Percentiles rank a stretch among this genome's conserved stretches.
phyloP scores from a whole-genome alignment of 805 yeast genomes.

The Isabelozyma pseudorhagii region DNA sequence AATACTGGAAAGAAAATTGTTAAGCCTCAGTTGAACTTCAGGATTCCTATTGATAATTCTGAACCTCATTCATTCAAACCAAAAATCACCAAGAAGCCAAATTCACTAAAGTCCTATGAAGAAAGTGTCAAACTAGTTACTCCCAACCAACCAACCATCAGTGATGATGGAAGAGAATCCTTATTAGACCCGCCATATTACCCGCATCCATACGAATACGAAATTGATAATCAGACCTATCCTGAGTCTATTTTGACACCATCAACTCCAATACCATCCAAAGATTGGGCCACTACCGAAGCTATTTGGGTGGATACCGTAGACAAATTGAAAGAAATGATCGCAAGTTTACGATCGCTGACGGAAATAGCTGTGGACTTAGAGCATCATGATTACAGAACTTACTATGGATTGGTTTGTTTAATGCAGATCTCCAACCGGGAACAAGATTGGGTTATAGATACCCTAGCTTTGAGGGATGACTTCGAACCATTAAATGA shows the following conservation, averaged over 20 bases:
- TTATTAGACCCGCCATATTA: constrained; percentile 56
- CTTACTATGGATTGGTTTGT: constrained; percentile 88
- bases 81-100: constrained; percentile 65
- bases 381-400: constrained; percentile 91
- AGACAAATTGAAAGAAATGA: constrained; percentile 51
- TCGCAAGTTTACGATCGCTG: constrained; percentile 46
- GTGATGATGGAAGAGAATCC: constrained; percentile 17
- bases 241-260: constrained; percentile 50
- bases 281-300: constrained; percentile 61
- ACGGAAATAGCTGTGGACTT: constrained; percentile 86
- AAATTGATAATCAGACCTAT: constrained; percentile 68
- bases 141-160: constrained; percentile 19
- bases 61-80: constrained; percentile 78
- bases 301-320: constrained; percentile 72
- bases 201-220: constrained; percentile 76
- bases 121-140: constrained; percentile 36
- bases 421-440: constrained; percentile 88
- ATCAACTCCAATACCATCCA: constrained; percentile 46
- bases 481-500: constrained; percentile 64
- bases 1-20: constrained; percentile 27
- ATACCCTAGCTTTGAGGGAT: constrained; percentile 75
- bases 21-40: constrained; percentile 72
- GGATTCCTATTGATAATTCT: constrained; percentile 59
- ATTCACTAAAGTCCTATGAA: constrained; percentile 56
- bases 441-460: constrained; percentile 81